phyloP scores from a whole-genome alignment of 2,329 filamentous ascomycete genomes.

The Chaetomium strumarium region DNA sequence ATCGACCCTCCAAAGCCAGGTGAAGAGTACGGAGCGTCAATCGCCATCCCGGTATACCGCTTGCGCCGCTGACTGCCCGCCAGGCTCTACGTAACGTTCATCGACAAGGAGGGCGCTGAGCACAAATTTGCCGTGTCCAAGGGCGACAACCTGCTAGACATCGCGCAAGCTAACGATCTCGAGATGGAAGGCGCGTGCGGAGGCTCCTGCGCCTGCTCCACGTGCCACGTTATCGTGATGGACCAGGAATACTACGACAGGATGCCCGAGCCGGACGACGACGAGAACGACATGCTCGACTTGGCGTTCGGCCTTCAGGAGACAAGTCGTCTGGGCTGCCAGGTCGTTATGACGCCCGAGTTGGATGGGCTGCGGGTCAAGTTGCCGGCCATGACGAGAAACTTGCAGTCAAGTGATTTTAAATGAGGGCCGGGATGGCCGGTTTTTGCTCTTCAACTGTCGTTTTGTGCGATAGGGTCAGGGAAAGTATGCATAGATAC shows the following conservation, averaged over 20 bases:
- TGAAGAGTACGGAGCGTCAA: conserved; percentile 62
- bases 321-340: conserved; percentile 77
- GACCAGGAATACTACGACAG: conserved; percentile 69
- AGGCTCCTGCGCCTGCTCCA: conserved; percentile 87
- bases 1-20: conserved; percentile 78
- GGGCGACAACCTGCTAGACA: conserved; percentile 90
- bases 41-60: neutral
- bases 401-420: conserved; percentile 94
- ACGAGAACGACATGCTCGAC: conserved; percentile 88
- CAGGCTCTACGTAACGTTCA: conserved; percentile 83
- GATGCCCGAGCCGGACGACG: conserved; percentile 71
- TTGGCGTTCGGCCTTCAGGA: conserved; percentile 85
- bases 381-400: conserved; percentile 89
- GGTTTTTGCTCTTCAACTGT: conserved; percentile 8
- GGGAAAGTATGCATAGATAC: conserved; percentile 20
- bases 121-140: conserved; percentile 73
- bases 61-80: conserved; percentile 1
- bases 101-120: conserved; percentile 79
- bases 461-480: conserved; percentile 11
- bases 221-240: conserved; percentile 82
- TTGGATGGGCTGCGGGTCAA: conserved; percentile 80
- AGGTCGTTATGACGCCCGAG: conserved; percentile 86
- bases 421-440: conserved; percentile 29
- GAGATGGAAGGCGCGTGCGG: conserved; percentile 99
- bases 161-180: conserved; percentile 88